phyloP scores from a whole-genome alignment of 306 rosid genomes.

The Pueraria montana region DNA sequence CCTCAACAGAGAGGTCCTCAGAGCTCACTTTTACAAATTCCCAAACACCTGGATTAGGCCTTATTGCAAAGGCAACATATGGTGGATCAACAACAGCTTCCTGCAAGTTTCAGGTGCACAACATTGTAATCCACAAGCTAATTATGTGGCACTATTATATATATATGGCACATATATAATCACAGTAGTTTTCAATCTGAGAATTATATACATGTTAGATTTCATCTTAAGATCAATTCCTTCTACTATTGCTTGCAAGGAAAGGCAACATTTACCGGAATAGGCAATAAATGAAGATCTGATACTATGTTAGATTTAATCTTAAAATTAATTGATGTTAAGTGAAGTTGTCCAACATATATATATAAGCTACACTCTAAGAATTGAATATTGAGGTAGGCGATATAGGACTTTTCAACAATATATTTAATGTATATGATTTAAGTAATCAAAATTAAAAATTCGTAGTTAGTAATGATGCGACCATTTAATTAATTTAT shows the following conservation, averaged over 20 bases:
- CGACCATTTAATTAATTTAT: background rate
- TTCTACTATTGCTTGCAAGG: no score
- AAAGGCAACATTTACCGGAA: no score
- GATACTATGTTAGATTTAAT: no score
- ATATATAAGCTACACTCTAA: no score
- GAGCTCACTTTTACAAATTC: slow-evolving; percentile 74
- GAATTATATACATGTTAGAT: no score
- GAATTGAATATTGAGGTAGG: background rate
- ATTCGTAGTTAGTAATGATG: background rate
- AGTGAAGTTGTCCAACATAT: no score
- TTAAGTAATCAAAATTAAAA: background rate
- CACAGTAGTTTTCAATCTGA: no score
- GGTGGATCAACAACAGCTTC: slow-evolving; percentile 92
- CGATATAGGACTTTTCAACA: background rate
- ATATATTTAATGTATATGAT: background rate
- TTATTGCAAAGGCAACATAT: slow-evolving; percentile 76
- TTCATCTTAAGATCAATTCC: no score
- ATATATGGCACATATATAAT: no score
- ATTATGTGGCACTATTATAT: background rate
- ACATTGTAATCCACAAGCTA: background rate
- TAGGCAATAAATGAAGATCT: no score
- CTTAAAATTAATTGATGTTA: no score
- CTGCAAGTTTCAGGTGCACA: slow-evolving; percentile 54
- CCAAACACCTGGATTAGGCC: slow-evolving; percentile 91
- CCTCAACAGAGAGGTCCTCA: slow-evolving; percentile 74